Evolutionary conservation across 2,329 filamentous ascomycete genomes (phyloP).

Genomic region (Phialophora chinensis): DNA sequence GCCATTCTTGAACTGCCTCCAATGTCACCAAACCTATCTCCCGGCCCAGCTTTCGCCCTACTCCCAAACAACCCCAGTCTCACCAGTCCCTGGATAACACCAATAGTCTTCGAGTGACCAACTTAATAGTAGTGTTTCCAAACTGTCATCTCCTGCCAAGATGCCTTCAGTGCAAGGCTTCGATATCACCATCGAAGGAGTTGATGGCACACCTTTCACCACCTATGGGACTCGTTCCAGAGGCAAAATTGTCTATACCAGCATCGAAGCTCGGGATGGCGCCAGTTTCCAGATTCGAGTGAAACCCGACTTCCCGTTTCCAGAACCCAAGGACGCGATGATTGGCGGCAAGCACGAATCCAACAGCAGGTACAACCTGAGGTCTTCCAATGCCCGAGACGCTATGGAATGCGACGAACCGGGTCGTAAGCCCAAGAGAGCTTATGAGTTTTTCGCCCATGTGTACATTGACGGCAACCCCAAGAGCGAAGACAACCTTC

Average conservation of each 20-base stretch:
- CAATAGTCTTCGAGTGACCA: neutral
- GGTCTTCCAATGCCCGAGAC: constrained; percentile 6
- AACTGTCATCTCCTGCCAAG: neutral
- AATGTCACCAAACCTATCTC: neutral
- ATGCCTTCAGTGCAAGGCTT: constrained; percentile 27
- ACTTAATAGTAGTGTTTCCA: neutral
- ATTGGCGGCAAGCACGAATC: neutral
- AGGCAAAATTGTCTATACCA: constrained; percentile 7
- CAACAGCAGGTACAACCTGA: constrained; percentile 13
- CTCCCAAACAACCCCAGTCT: neutral
- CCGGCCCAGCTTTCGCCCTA: neutral
- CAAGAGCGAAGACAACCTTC: constrained; percentile 10
- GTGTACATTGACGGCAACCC: constrained; percentile 32
- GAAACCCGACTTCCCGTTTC: constrained; percentile 18
- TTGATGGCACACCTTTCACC: constrained; percentile 19
- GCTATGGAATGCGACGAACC: neutral
- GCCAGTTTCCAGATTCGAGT: constrained; percentile 25
- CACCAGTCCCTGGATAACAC: neutral
- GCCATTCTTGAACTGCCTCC: neutral
- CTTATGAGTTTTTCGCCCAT: constrained; percentile 13
- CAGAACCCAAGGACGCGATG: neutral
- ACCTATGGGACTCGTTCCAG: constrained; percentile 24
- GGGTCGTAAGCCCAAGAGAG: neutral
- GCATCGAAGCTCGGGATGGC: constrained; percentile 21
- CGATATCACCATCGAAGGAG: constrained; percentile 13